Conservation (phyloP, 805 yeast genomes). For the baker's yeast (Saccharomyces cerevisiae) region DNA sequence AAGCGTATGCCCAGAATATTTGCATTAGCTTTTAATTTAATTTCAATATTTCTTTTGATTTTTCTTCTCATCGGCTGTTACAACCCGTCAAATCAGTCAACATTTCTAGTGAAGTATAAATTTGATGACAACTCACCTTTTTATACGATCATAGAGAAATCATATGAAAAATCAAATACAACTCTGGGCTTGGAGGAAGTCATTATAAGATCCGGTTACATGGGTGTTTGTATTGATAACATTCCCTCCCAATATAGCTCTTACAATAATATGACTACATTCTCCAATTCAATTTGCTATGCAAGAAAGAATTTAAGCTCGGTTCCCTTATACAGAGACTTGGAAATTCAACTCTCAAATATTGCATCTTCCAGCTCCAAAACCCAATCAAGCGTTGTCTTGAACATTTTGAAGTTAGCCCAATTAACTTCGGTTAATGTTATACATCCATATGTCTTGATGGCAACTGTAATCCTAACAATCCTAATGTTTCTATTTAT, state of each 20-base stretch:
- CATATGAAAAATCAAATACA: slow-evolving; percentile 29
- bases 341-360: slow-evolving; percentile 21
- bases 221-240: slow-evolving; percentile 46
- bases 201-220: slow-evolving; percentile 44
- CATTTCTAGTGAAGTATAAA: slow-evolving; percentile 41
- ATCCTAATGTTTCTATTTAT: slow-evolving; percentile 35
- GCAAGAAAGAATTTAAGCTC: slow-evolving; percentile 20
- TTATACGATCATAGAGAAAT: slow-evolving; percentile 33
- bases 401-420: slow-evolving; percentile 44
- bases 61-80: slow-evolving; percentile 53
- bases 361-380: slow-evolving; percentile 23
- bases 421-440: slow-evolving; percentile 36
- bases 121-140: slow-evolving; percentile 42
- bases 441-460: slow-evolving; percentile 47
- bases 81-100: slow-evolving; percentile 38
- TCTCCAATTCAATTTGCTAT: slow-evolving; percentile 17
- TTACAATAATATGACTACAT: slow-evolving; percentile 6
- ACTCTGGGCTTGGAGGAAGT: slow-evolving; percentile 33
- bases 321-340: slow-evolving; percentile 18
- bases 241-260: slow-evolving; percentile 20
- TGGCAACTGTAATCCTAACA: slow-evolving; percentile 40
- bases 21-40: slow-evolving; percentile 36
- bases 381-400: slow-evolving; percentile 3
- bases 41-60: slow-evolving; percentile 42
- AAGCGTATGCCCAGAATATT: slow-evolving; percentile 38